Evolutionary conservation across 345 rosid species (phyloP), one percentile per base, ranked within the genome.

Genomic region (Firmiana major): DNA sequence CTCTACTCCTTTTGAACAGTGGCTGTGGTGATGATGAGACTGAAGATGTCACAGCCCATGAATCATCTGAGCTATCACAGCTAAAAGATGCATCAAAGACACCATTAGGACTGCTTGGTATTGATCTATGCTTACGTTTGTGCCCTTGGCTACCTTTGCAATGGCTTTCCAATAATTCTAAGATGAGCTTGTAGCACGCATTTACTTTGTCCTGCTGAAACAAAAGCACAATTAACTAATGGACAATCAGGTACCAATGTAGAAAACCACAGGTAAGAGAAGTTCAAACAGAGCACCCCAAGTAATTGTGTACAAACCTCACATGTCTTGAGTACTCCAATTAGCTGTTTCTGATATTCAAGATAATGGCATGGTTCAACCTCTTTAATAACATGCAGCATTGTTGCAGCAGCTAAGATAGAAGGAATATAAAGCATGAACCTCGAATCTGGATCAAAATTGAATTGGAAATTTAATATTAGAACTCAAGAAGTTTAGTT

Each of bases 381-480:
- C 71, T 88, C 95, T 81, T 88, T 85, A 65, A 88, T 85, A 74
- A 85, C 88, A 84, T 82, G 85, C 75, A 88, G 85, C 93, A 95
- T 91, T 77, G 81, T 84, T 45, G 98, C 94, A 76, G 96, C 77
- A 69, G 99, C 99, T 72, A 93, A 81, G 46, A 78, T 83, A 10
- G 97, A 95, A 60, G 99, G 93, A 7, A 83, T 75, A 83, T 86
- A 89, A 59, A 83, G 49, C 81, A 88, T 81, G 77, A 87, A 86
- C 83, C 90, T 88, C 73, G 89, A 66, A 88, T 95, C 99, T 93
- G 96, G 67, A 84, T 53, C 80, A 85, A 81, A 81, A 83, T 76
- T 62, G 63, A 84, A 57, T 0, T 21, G 72, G 7, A 71, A 48
- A 70, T 60, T 77, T 43, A 84, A 46, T 62, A 59, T 77, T 70